Conservation (phyloP, 2,329 filamentous ascomycete genomes). For the Microcyclosporella mali region DNA sequence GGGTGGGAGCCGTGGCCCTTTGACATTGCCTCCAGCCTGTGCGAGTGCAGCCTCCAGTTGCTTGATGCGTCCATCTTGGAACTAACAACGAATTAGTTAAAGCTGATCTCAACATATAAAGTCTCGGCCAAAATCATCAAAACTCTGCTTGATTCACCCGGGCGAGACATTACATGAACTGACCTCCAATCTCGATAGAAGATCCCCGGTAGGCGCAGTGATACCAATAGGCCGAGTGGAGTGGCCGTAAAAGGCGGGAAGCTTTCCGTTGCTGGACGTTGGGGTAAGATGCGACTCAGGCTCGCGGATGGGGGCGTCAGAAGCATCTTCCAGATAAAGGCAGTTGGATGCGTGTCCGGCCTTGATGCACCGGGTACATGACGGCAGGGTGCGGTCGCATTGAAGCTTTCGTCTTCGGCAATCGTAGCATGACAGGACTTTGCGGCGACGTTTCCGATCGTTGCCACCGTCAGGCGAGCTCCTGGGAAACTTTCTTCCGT, state of each 20-base stretch:
- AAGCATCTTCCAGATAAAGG: slow-evolving; percentile 33
- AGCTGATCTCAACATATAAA: too few species aligned
- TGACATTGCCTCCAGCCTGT: slow-evolving; percentile 12
- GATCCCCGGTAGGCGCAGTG: slow-evolving; percentile 16
- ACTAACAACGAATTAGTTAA: background rate
- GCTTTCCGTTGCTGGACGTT: slow-evolving; percentile 4
- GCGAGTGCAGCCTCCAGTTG: slow-evolving; percentile 25
- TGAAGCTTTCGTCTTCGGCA: slow-evolving; percentile 44
- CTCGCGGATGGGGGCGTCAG: slow-evolving; percentile 23
- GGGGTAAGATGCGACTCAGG: slow-evolving; percentile 9
- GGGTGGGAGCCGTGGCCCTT: slow-evolving; percentile 17
- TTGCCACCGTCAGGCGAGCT: slow-evolving; percentile 19
- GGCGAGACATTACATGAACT: too few species aligned
- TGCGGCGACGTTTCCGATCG: slow-evolving; percentile 41
- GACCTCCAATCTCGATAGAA: slow-evolving; percentile 20
- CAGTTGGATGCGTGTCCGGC: slow-evolving; percentile 39
- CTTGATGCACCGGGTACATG: slow-evolving; percentile 41
- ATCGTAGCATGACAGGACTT: slow-evolving; percentile 43
- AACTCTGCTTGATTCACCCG: too few species aligned
- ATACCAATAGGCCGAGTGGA: slow-evolving; percentile 18
- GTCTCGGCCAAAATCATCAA: too few species aligned
- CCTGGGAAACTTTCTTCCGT: slow-evolving; percentile 16
- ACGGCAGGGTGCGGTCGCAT: slow-evolving; percentile 41
- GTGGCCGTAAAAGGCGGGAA: slow-evolving; percentile 28
- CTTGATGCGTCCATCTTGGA: slow-evolving; percentile 25